phyloP scores from a whole-genome alignment of 2,329 filamentous ascomycete genomes.

The Aspergillus versicolor region DNA sequence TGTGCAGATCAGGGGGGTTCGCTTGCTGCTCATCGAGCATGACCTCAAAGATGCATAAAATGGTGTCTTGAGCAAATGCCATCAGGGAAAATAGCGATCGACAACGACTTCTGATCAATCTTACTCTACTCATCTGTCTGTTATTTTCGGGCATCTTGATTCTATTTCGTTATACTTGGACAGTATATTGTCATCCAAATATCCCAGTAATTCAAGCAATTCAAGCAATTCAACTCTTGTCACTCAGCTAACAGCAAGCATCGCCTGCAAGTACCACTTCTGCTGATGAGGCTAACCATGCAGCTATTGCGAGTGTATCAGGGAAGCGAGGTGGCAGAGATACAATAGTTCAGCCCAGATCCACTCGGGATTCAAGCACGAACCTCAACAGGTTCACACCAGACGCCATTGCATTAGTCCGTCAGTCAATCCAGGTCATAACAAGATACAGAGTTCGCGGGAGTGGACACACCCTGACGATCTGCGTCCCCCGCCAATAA shows the following conservation, averaged over 20 bases:
- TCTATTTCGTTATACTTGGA: neutral
- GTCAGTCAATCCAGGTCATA: no score
- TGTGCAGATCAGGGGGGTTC: constrained; percentile 20
- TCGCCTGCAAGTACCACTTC: neutral
- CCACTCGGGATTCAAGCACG: neutral
- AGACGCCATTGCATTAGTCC: neutral
- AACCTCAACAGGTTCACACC: neutral
- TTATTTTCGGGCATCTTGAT: neutral
- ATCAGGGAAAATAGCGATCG: constrained; percentile 17
- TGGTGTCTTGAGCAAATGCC: neutral
- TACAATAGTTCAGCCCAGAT: neutral
- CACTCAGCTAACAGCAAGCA: neutral
- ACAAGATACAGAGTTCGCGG: no score
- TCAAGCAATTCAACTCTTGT: neutral
- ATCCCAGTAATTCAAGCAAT: neutral
- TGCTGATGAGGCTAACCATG: neutral
- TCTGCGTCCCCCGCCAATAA: constrained; percentile 1
- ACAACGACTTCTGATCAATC: neutral
- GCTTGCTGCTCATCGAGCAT: neutral
- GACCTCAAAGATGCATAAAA: neutral
- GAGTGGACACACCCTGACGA: neutral
- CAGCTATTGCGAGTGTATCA: neutral
- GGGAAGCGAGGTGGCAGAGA: neutral
- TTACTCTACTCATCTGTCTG: no score
- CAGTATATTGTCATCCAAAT: no score